These are phyloP conservation scores for Saccharomyces kudriavzevii DNA, from an alignment of 805 yeast species.

Conservation along the genomic window DNA sequence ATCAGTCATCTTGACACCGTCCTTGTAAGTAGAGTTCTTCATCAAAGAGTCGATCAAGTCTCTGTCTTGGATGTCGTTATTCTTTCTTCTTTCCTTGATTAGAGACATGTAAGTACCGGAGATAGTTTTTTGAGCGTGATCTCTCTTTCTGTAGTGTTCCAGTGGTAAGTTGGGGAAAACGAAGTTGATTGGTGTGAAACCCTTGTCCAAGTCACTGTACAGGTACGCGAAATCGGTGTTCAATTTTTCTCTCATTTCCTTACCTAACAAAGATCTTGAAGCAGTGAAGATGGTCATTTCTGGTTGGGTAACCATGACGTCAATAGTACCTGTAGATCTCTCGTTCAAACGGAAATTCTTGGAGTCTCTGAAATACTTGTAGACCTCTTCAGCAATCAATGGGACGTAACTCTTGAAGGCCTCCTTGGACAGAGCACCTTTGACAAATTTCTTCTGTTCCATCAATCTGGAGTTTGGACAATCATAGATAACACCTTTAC, in stretches of 20 bases:
- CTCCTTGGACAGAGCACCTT: constrained; percentile 77
- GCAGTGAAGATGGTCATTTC: constrained; percentile 96
- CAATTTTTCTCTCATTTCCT: constrained; percentile 78
- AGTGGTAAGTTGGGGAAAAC: constrained; percentile 91
- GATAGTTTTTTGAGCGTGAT: constrained; percentile 76
- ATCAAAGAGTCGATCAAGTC: constrained; percentile 86
- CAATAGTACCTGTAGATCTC: constrained; percentile 41
- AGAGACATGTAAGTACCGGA: constrained; percentile 73
- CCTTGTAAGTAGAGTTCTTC: constrained; percentile 78
- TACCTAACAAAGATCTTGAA: constrained; percentile 82
- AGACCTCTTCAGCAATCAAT: constrained; percentile 68
- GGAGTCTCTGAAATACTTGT: constrained; percentile 52
- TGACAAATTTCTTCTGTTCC: constrained; percentile 98
- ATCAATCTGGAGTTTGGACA: constrained; percentile 88
- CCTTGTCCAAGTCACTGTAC: constrained; percentile 89
- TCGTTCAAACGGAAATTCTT: constrained; percentile 38
- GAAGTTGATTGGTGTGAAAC: constrained; percentile 92
- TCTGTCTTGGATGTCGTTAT: constrained; percentile 72
- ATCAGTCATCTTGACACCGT: constrained; percentile 91
- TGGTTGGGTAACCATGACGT: constrained; percentile 80
- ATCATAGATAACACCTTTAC: constrained; percentile 95
- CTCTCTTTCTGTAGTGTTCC: constrained; percentile 77
- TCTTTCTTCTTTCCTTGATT: constrained; percentile 62
- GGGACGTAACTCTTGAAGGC: constrained; percentile 85
- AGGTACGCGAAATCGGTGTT: constrained; percentile 76